Evolutionary conservation across 1,284 basidiomycete species (phyloP).

Genomic region (Ustilago hordei): DNA sequence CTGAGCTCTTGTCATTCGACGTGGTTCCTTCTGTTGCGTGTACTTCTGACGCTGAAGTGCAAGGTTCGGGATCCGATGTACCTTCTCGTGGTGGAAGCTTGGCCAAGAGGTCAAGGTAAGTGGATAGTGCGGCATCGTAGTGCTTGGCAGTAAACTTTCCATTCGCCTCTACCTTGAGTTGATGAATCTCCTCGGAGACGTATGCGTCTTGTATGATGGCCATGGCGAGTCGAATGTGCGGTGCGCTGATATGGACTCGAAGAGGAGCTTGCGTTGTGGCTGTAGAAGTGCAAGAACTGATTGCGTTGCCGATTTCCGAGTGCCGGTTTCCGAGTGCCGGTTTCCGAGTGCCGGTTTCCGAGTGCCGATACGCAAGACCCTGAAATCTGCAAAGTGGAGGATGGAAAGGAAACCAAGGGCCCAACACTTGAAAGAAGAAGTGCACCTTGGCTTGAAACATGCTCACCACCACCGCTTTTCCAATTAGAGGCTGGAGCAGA

Average conservation of each 20-base stretch:
- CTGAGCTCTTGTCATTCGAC: neutral
- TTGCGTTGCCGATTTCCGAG: slow-evolving; percentile 5
- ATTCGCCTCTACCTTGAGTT: slow-evolving; percentile 55
- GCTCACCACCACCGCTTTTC: neutral
- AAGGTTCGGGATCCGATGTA: slow-evolving; percentile 1
- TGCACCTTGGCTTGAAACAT: slow-evolving; percentile 18
- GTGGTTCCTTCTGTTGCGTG: neutral
- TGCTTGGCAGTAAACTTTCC: slow-evolving; percentile 40
- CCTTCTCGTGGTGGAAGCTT: slow-evolving; percentile 35
- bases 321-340: neutral
- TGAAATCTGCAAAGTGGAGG: neutral
- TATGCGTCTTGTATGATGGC: slow-evolving; percentile 35
- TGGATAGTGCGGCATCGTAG: slow-evolving; percentile 49
- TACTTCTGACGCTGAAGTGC: neutral
- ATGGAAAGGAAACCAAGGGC: neutral
- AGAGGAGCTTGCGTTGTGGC: neutral
- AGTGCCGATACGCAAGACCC: slow-evolving; percentile 1
- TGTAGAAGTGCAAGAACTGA: neutral
- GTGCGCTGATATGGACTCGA: neutral
- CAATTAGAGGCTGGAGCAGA: neutral
- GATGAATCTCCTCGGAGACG: slow-evolving; percentile 44
- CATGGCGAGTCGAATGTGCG: slow-evolving; percentile 10
- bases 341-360: slow-evolving; percentile 1
- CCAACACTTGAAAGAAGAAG: neutral
- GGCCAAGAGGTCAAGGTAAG: slow-evolving; percentile 53